phyloP scores from a whole-genome alignment of 2,329 filamentous ascomycete species.

The Verticillium tricorpus region DNA sequence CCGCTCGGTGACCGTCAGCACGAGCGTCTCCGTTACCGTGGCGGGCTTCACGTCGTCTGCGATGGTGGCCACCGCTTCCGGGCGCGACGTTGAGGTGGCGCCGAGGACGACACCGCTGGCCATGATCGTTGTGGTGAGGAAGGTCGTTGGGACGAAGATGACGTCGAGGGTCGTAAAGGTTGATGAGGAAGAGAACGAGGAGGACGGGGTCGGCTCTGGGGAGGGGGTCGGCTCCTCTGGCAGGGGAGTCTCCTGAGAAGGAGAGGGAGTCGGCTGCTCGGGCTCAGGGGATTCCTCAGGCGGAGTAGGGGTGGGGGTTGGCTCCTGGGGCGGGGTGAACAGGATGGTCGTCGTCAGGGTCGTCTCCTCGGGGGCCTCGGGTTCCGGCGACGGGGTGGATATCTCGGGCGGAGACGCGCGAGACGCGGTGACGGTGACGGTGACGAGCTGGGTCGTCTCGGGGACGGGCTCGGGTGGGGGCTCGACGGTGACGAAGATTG shows the following conservation, averaged over 20 bases:
- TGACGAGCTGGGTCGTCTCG: conserved; percentile 1
- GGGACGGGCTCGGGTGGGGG: background rate
- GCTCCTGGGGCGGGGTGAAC: background rate
- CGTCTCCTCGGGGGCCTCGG: background rate
- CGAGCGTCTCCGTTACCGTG: conserved; percentile 29
- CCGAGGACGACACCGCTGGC: background rate
- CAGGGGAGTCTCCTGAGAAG: background rate
- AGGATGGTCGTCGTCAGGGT: background rate
- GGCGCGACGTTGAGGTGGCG: conserved; percentile 4
- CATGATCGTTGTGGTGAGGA: conserved; percentile 10
- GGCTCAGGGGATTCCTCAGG: background rate
- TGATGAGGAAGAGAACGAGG: background rate
- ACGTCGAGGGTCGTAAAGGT: conserved; percentile 1
- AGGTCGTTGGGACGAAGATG: conserved; percentile 20
- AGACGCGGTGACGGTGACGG: conserved; percentile 1
- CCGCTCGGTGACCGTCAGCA: conserved; percentile 29
- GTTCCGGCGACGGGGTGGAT: background rate
- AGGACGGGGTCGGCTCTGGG: background rate
- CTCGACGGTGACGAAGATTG: conserved; percentile 5
- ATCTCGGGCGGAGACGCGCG: background rate
- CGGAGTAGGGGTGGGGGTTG: background rate
- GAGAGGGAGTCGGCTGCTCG: background rate
- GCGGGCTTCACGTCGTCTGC: conserved; percentile 1
- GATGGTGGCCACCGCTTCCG: conserved; percentile 2
- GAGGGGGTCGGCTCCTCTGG: background rate